Evolutionary conservation across 768 basidiomycete genomes (phyloP).

Genomic region (Coprinellus micaceus): DNA sequence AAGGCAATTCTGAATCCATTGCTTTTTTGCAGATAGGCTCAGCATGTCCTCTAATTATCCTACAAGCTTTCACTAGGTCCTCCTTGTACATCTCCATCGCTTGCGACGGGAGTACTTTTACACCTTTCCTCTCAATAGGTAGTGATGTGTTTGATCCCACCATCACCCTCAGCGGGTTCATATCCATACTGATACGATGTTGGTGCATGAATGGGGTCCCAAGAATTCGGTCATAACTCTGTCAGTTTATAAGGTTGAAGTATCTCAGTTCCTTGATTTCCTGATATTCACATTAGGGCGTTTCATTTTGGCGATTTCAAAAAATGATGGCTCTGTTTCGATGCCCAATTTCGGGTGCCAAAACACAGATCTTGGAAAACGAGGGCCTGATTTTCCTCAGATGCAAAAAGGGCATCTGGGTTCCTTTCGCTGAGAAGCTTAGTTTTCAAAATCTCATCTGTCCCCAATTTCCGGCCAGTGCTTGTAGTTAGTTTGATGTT

Average conservation of each 20-base stretch:
- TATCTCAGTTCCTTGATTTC: slow-evolving; percentile 22
- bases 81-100: slow-evolving; percentile 12
- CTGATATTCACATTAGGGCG: slow-evolving; percentile 31
- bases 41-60: slow-evolving; percentile 22
- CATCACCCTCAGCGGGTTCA: slow-evolving; percentile 23
- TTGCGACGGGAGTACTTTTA: slow-evolving; percentile 9
- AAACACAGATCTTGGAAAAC: background rate
- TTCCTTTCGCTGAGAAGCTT: no score
- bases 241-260: slow-evolving; percentile 40
- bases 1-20: slow-evolving; percentile 26
- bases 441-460: no score
- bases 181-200: slow-evolving; percentile 22
- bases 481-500: no score
- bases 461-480: no score
- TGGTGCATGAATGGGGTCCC: slow-evolving; percentile 39
- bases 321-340: background rate
- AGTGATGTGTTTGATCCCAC: slow-evolving; percentile 19
- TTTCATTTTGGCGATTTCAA: background rate
- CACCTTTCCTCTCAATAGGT: slow-evolving; percentile 17
- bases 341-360: no score
- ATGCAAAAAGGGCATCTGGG: no score
- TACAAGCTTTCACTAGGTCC: slow-evolving; percentile 14
- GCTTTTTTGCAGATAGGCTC: slow-evolving; percentile 18
- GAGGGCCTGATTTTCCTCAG: no score
- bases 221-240: slow-evolving; percentile 37